Conservation (phyloP, 2,329 filamentous ascomycete genomes). For the Penicillium corylophilum region DNA sequence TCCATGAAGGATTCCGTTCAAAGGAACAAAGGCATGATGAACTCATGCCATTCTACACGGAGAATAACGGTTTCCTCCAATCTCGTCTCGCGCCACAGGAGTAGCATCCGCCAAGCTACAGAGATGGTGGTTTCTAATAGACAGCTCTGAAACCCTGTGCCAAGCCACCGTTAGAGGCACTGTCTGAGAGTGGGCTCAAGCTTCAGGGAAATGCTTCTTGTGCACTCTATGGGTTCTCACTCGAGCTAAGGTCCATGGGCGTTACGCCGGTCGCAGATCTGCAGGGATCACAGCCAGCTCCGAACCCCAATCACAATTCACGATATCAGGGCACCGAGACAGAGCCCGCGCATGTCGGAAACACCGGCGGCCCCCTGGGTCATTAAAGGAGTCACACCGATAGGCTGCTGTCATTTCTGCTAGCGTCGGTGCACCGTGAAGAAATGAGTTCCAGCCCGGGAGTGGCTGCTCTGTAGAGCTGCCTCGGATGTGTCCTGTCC, state of each 20-base stretch:
- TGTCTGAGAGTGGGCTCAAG: neutral
- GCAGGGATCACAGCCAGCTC: slow-evolving; percentile 10
- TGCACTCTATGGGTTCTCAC: neutral
- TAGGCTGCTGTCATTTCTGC: slow-evolving; percentile 9
- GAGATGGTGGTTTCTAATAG: slow-evolving; percentile 13
- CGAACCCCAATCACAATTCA: neutral
- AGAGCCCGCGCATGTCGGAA: slow-evolving; percentile 13
- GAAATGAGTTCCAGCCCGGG: slow-evolving; percentile 3
- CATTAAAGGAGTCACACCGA: slow-evolving; percentile 10
- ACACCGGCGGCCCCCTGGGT: slow-evolving; percentile 12
- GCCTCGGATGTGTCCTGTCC: neutral
- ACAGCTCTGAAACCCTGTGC: slow-evolving; percentile 13
- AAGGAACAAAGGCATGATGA: neutral
- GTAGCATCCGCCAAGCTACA: neutral
- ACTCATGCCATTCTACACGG: neutral
- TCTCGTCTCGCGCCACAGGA: slow-evolving; percentile 2
- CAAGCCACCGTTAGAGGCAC: slow-evolving; percentile 12
- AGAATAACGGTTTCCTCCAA: neutral
- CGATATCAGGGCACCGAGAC: slow-evolving; percentile 11
- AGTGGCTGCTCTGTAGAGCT: neutral
- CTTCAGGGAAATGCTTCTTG: neutral
- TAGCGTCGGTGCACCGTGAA: neutral
- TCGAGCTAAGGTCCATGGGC: slow-evolving; percentile 6
- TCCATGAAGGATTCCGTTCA: too few relatives aligned
- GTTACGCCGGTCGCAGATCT: slow-evolving; percentile 18